Evolutionary conservation across 2,329 filamentous ascomycete species (phyloP), one percentile per base, ranked within the genome.

Genomic region (Cladosporium cucumerinum): DNA sequence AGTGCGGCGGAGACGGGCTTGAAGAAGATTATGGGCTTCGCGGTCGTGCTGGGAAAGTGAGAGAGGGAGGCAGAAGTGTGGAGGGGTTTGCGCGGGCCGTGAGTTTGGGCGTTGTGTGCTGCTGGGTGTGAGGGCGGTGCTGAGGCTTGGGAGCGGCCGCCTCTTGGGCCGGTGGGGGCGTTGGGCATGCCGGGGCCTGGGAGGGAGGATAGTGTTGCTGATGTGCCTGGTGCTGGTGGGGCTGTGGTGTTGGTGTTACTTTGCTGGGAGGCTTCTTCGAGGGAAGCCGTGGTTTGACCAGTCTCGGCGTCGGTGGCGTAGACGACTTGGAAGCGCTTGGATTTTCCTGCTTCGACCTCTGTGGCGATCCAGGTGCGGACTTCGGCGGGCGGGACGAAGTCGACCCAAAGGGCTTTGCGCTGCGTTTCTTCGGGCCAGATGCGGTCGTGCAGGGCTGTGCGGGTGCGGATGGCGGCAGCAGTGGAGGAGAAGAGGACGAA

Each of bases 361-460:
- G 79, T 83, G 8, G 86, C 83, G 65, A 96, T 89, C 92, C 93
- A 98, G 26, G 85, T 84, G 16, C 80, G 76, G 23, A 49, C 55
- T 28, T 62, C 52, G 4, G 96, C 84, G 21, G 89, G 85, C 0
- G 94, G 94, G 23, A 98, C 84, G 75, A 95, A 98, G 75, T 99
- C 95, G 3, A 92, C 91, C 86, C 89, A 96, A 0, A 98, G 83
- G 0, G 88, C 84, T 75, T 95, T 96, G 34, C 95, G 86, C 69
- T 89, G 91, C 65, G 89, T 87, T 78, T 98, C 94, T 65, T 93
- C 87, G 0, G 94, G 94, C 92, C 93, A 98, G 39, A 93, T 85
- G 25, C 85, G 85, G 65, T 87, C 86, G 77, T 99, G 94, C 2
- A 98, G 81, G 2, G 85, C 85, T 11, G 86, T 84, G 57, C 94